Evolutionary conservation across 495 filamentous ascomycete genomes (phyloP).

Genomic region (Penicillium antarcticum): DNA sequence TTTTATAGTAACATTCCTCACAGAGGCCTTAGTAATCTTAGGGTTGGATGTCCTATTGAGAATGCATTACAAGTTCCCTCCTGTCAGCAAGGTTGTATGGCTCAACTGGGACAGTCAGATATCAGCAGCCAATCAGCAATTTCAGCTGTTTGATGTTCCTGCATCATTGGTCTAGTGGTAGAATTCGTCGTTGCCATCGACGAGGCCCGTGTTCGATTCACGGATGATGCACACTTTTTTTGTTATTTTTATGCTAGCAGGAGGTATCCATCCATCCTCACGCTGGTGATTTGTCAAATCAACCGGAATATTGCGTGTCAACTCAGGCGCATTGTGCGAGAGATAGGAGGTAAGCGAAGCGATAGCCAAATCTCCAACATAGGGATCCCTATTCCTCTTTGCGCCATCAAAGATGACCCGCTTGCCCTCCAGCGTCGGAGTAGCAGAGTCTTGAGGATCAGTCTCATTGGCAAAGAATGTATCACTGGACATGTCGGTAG

Average conservation of each 20-base stretch:
- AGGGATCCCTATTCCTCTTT: slow-evolving; percentile 48
- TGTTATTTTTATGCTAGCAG: slow-evolving; percentile 31
- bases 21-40: too few species aligned
- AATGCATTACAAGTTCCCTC: too few species aligned
- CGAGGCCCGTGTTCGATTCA: slow-evolving; percentile 59
- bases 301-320: slow-evolving; percentile 37
- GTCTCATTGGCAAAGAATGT: slow-evolving; percentile 33
- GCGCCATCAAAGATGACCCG: slow-evolving; percentile 44
- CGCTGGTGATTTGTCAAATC: slow-evolving; percentile 45
- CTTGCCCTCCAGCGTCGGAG: slow-evolving; percentile 35
- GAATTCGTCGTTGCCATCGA: slow-evolving; percentile 60
- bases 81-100: too few species aligned
- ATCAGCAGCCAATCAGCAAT: slow-evolving; percentile 1
- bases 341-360: slow-evolving; percentile 40
- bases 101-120: too few species aligned
- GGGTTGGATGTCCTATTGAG: too few species aligned
- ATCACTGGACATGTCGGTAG: slow-evolving; percentile 40
- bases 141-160: not conserved
- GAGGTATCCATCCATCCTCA: slow-evolving; percentile 49
- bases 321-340: slow-evolving; percentile 35
- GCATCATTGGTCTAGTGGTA: slow-evolving; percentile 60
- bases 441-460: slow-evolving; percentile 34
- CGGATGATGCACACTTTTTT: slow-evolving; percentile 46
- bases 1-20: too few species aligned
- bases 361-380: slow-evolving; percentile 46